Evolutionary conservation across 441 rosid species (phyloP).

Genomic region (Pelargonium australe): DNA sequence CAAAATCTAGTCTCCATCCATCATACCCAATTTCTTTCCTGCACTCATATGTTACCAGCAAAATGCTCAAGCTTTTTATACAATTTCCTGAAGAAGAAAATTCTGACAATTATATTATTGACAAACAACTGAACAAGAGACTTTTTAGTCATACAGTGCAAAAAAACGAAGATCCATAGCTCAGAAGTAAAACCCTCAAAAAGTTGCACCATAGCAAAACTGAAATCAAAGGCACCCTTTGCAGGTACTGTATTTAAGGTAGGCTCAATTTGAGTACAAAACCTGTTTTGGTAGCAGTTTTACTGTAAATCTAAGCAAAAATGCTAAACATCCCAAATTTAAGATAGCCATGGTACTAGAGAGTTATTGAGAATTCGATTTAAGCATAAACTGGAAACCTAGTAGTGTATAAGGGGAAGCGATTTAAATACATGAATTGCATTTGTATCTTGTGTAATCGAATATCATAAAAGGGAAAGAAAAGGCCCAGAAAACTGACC

Average conservation of each 20-base stretch:
- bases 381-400: background rate
- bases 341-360: no score
- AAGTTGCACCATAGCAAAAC: background rate
- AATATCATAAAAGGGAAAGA: background rate
- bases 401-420: background rate
- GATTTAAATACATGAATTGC: background rate
- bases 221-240: background rate
- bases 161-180: background rate
- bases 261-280: background rate
- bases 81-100: background rate
- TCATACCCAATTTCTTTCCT: conserved; percentile 92
- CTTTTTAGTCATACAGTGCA: background rate
- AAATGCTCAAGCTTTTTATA: conserved; percentile 10
- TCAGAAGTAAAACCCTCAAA: background rate
- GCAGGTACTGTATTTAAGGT: background rate
- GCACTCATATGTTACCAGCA: conserved; percentile 28
- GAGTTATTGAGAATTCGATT: background rate
- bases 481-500: conserved; percentile 35
- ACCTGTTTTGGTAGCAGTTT: background rate
- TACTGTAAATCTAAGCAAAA: no score
- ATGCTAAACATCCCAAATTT: no score
- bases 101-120: background rate
- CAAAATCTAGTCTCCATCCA: conserved; percentile 99
- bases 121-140: background rate
- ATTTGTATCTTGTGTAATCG: no score